These are phyloP conservation scores for Viola odorata DNA, from an alignment of 345 rosid genomes.

Conservation along the genomic window DNA sequence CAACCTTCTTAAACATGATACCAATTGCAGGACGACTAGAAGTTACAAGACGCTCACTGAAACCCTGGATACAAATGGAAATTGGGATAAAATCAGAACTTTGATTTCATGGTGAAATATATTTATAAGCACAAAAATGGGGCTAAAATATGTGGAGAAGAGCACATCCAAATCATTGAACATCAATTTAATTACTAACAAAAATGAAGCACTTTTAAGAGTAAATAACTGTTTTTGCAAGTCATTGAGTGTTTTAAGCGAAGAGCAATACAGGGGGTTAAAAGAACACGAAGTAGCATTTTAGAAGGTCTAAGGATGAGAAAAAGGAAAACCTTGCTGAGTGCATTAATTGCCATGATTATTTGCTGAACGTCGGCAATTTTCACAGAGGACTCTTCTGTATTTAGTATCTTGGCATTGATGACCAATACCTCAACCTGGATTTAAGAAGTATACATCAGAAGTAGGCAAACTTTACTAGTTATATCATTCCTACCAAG, in stretches of 20 bases:
- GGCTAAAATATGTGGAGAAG: too few relatives aligned
- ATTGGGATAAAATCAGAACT: background rate
- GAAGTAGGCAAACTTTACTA: slow-evolving; percentile 4
- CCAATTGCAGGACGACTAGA: slow-evolving; percentile 85
- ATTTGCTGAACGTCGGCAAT: slow-evolving; percentile 60
- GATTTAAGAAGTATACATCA: slow-evolving; percentile 20
- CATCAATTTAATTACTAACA: background rate
- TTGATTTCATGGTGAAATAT: background rate
- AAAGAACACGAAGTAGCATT: background rate
- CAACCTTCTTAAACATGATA: slow-evolving; percentile 90
- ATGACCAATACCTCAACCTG: slow-evolving; percentile 64
- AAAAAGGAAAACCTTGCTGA: slow-evolving; percentile 71
- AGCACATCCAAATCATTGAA: too few relatives aligned
- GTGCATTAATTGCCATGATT: slow-evolving; percentile 83
- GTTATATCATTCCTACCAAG: background rate
- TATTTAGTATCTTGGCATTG: slow-evolving; percentile 41
- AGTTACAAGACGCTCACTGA: slow-evolving; percentile 83
- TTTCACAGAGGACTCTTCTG: slow-evolving; percentile 51
- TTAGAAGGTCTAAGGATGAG: slow-evolving; percentile 13
- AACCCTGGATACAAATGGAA: slow-evolving; percentile 55
- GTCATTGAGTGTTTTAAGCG: too few relatives aligned
- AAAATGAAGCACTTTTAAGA: background rate
- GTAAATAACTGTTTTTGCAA: background rate
- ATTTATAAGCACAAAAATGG: background rate
- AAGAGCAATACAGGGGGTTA: background rate